Base-by-base conservation (phyloP, 768 basidiomycete genomes). In the Leucosporidium creatinivorum region DNA sequence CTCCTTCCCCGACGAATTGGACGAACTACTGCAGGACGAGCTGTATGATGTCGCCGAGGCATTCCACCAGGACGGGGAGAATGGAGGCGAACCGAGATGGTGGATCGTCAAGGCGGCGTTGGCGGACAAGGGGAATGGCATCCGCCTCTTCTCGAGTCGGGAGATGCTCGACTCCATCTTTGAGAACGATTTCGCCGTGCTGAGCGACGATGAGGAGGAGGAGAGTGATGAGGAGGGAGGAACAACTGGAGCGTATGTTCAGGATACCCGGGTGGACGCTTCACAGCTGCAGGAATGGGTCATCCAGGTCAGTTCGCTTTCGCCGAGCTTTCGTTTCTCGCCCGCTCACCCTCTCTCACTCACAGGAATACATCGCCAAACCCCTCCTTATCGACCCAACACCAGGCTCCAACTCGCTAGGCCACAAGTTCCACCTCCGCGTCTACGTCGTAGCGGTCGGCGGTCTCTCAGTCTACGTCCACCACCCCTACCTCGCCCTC, bases 41-140 rank as follows among this genome's bases (percentile, higher is more conserved):
- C 83, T 97, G 44, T 97, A 87, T 83, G 93, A 96, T 59, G 83
- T 98, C 19, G 85, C 84, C 9, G 78, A 83, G 55, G 80, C 82
- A 25, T 82, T 96, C 36, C 83, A 86, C 26, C 77, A 76, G 39
- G 76, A 80, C 17, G 76, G 77, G 52, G 76, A 76, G 26, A 13
- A 23, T 26, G 70, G 75, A 1, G 67, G 68, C 2, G 63, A 72
- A 12, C 62, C 62, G 51, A 80, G 73, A 59, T 97, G 94, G 94
- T 98, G 87, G 84, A 94, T 99, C 68, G 79, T 99, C 61, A 99
- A 99, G 80, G 93, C 96, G 56, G 91, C 92, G 23, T 94, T 99
- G 89, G 88, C 93, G 1, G 93, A 98, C 80, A 84, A 91, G 59
- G 96, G 93, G 18, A 91, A 91, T 83, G 96, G 94, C 3, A 93